These are phyloP conservation scores for Ulvella scutata DNA, from an alignment of 139 green algal genomes.

Conservation along the genomic window DNA sequence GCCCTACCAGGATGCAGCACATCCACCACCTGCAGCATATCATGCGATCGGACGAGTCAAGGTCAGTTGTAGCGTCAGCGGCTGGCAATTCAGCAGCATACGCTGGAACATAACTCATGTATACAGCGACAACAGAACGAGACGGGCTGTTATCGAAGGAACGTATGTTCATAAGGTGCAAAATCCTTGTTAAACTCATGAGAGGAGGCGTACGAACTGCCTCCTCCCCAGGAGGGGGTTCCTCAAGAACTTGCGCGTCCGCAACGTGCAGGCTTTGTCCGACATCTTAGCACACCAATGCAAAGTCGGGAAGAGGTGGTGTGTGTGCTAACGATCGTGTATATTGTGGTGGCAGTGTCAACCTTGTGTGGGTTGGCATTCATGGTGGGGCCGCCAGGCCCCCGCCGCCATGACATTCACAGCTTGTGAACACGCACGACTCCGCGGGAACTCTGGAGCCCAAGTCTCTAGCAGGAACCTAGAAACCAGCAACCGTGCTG, in stretches of 20 bases:
- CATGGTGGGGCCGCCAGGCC: too few relatives aligned
- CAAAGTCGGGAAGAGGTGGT: neutral
- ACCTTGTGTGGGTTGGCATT: too few relatives aligned
- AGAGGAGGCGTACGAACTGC: constrained; percentile 89
- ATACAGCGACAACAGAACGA: too few relatives aligned
- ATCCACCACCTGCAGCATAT: constrained; percentile 71
- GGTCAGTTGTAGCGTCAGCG: too few relatives aligned
- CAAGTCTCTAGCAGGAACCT: too few relatives aligned
- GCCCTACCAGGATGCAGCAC: constrained; percentile 90
- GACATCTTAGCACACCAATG: constrained; percentile 49
- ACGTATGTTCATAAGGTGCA: too few relatives aligned
- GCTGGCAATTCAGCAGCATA: neutral
- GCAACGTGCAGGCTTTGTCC: constrained; percentile 82
- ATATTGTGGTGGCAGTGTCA: neutral
- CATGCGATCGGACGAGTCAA: neutral
- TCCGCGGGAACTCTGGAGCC: too few relatives aligned
- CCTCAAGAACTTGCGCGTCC: constrained; percentile 94
- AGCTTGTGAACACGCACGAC: too few relatives aligned
- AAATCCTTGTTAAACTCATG: too few relatives aligned
- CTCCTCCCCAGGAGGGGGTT: constrained; percentile 79
- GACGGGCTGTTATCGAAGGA: too few relatives aligned
- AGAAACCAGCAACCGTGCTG: too few relatives aligned
- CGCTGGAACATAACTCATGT: neutral
- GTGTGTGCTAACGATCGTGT: neutral
- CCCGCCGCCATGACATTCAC: too few relatives aligned